Percentiles rank a stretch among this genome's conserved stretches.
These are phyloP conservation scores for Aspergillus phoenicis DNA, from an alignment of 2,329 filamentous ascomycete genomes.

Conservation along the genomic window DNA sequence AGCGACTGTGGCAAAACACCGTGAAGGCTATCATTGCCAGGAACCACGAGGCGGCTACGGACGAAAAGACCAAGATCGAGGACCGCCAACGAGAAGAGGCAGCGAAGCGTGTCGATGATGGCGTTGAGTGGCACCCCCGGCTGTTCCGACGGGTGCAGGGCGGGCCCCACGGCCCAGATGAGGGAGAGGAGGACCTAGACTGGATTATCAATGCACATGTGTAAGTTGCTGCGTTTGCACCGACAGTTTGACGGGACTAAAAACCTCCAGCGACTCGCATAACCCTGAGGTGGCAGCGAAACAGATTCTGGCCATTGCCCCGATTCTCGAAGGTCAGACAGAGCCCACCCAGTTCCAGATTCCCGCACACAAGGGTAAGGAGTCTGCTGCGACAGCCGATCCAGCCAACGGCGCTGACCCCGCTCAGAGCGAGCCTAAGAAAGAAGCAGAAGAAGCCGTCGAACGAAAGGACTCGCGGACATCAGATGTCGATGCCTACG, in stretches of 20 bases:
- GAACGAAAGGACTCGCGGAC: constrained; percentile 44
- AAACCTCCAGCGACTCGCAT: constrained; percentile 57
- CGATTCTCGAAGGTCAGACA: constrained; percentile 78
- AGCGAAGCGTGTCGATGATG: constrained; percentile 73
- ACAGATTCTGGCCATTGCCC: constrained; percentile 84
- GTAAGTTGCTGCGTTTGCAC: constrained; percentile 53
- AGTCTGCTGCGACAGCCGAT: constrained; percentile 8
- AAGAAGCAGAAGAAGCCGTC: constrained; percentile 23
- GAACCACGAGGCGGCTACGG: constrained; percentile 86
- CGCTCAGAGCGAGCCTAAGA: constrained; percentile 4
- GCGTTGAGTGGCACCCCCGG: constrained; percentile 82
- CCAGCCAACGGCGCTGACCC: constrained; percentile 9
- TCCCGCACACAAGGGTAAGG: constrained; percentile 47
- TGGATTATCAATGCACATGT: constrained; percentile 91
- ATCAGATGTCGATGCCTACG: constrained; percentile 45
- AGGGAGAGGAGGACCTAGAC: constrained; percentile 86
- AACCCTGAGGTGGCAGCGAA: constrained; percentile 71
- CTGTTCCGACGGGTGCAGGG: constrained; percentile 77
- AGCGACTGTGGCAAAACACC: constrained; percentile 81
- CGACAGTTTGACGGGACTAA: background rate
- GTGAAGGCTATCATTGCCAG: constrained; percentile 78
- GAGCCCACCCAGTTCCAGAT: constrained; percentile 58
- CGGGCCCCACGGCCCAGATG: constrained; percentile 70
- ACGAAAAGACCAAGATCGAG: constrained; percentile 95
- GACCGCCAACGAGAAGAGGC: constrained; percentile 90